Base-by-base conservation (phyloP, 331 rosid genomes). In the Phaseolus coccineus region DNA sequence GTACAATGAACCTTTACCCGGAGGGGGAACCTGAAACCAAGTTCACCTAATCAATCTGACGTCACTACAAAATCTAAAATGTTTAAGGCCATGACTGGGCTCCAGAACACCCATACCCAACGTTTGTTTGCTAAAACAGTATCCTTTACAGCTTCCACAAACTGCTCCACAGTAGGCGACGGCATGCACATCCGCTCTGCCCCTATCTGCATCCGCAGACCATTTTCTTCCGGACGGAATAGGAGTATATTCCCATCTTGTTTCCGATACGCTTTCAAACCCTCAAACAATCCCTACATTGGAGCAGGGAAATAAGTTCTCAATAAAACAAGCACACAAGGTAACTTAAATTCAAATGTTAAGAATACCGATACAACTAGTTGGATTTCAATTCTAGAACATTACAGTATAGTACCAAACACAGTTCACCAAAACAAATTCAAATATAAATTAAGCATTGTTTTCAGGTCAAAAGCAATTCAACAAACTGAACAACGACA, bases 111-210 rank as follows among this genome's bases (percentile, higher is more conserved):
- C 99, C 97, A 93, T 89, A 95, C 99, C 99, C 97, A 95, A 52
- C 91, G 97, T 81, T 87, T 91, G 91, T 95, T 95, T 73, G 99
- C 97, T 73, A 89, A 82, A 71, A 95, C 99, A 67, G 92, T 95
- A n/a, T 92, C 90, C 82, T 91, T 89, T 63, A 93, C 94, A 77
- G 97, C 97, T 77, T 95, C 93, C 62, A 95, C 93, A 85, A 95
- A 95, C 76, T 95, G 97, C 39, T 91, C 89, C 7, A 91, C 90
- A 25, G 92, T 82, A 31, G 94, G 99, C 16, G 97, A 84, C 55
- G 97, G 97, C 97, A 95, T 95, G 86, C 99, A 95, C 99, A 95
- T 93, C 73, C 99, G 78, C 81, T 93, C 99, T 0, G 99, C 99
- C 22, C 97, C 97, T 82, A 77, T 33, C 86, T 81, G 86, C 97